Evolutionary conservation across 2,329 filamentous ascomycete genomes (phyloP), one percentile per base, ranked within the genome.

Genomic region (Claviceps fusiformis): DNA sequence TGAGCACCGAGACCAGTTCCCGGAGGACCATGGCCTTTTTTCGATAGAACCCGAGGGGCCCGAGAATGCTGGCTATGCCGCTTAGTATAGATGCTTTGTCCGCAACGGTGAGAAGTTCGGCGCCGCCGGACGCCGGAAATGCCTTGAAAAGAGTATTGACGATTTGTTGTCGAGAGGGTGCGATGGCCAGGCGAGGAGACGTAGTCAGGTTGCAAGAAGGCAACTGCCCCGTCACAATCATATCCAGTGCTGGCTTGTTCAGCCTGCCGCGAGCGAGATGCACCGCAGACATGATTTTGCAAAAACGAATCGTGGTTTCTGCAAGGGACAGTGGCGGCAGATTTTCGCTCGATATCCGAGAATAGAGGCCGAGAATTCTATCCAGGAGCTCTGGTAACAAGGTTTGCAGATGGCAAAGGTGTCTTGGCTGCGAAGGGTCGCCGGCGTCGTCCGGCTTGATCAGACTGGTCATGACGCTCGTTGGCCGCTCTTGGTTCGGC

Each of bases 1-100:
- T 88, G 45, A 97, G 76, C 17, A 90, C 83, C 3, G 84, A 85
- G 9, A 98, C 79, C 52, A 97, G 77, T 64, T 96, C 90, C 62
- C 88, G 85, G 62, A 95, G 79, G 0, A 96, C 82, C 71, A 97
- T 86, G 5, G 88, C 90, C 69, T 95, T 95, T 71, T 96, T 97
- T 56, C 93, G 81, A 57, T 90, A 82, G 57, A 92, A 80, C 1
- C 88, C 89, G 8, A 98, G 71, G 6, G 81, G 76, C 0, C 89
- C 86, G 10, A 96, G 74, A n/a, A 95, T 82, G n/a, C 87, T 83
- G 8, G 89, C 86, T 60, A 97, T 89, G 13, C 90, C 92, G 60
- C 89, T 85, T 17, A 96, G 75, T 41, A 96, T 85, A 10, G 86
- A 82, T 11, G 88, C 82, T 27, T 87, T 79, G 68, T 95, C 91